Conservation (phyloP, 73 alveolate species). For the Tetrahymena thermophila region DNA sequence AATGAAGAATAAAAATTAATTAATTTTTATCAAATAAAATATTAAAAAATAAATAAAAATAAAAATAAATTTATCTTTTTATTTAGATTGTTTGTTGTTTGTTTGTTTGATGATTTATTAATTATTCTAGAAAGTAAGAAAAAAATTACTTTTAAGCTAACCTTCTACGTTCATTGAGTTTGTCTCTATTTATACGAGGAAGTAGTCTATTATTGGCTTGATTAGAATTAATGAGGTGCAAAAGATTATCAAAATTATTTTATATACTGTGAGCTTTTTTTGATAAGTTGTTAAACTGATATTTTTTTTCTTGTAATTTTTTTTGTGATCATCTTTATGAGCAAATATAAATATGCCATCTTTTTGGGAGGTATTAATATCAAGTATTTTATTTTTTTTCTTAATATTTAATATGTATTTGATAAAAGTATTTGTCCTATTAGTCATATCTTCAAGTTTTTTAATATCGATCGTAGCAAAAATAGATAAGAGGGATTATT, state of each 20-base stretch:
- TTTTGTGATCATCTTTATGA: not conserved
- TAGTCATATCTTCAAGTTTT: not conserved
- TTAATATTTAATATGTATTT: too few relatives aligned
- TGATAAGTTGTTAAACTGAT: not conserved
- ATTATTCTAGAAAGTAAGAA: too few relatives aligned
- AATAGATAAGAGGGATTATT: not conserved
- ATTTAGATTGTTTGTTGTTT: too few relatives aligned
- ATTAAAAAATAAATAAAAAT: too few relatives aligned
- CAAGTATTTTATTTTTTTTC: not conserved
- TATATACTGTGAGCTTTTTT: not conserved
- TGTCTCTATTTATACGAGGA: not conserved
- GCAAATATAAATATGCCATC: not conserved
- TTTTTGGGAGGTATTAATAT: not conserved
- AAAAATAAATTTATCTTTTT: too few relatives aligned
- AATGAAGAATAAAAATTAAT: too few relatives aligned
- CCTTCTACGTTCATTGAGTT: not conserved
- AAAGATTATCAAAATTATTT: not conserved
- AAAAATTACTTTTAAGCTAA: not conserved
- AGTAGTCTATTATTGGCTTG: not conserved
- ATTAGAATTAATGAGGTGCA: not conserved
- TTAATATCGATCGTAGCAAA: not conserved
- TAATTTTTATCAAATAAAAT: too few relatives aligned
- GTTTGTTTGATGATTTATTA: too few relatives aligned
- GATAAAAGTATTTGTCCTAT: not conserved
- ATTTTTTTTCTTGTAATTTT: not conserved